Evolutionary conservation across 163 green algal genomes (phyloP).

Genomic region (Scenedesmus sp.): DNA sequence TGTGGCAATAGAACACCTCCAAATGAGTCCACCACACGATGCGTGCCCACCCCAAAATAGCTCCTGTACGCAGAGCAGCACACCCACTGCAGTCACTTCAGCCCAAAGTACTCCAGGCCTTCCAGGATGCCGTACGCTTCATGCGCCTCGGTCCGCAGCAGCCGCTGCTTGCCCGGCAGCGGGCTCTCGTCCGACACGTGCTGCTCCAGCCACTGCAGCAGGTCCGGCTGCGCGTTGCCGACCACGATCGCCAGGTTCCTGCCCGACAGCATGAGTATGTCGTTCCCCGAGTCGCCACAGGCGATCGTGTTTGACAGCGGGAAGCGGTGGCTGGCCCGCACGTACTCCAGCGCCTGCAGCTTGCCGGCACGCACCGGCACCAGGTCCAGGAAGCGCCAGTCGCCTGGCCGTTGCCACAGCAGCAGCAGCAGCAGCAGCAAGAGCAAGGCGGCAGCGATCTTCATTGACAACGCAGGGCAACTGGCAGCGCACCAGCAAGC

Average conservation of each 20-base stretch:
- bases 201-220: constrained; percentile 77
- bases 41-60: too few species aligned
- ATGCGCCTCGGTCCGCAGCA: constrained; percentile 46
- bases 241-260: constrained; percentile 86
- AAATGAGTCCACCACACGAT: too few species aligned
- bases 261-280: constrained; percentile 87
- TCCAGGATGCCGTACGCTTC: constrained; percentile 85
- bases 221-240: constrained; percentile 89
- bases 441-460: not conserved
- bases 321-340: constrained; percentile 78
- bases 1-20: too few species aligned
- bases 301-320: constrained; percentile 74
- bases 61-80: too few species aligned
- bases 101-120: constrained; percentile 76
- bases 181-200: constrained; percentile 45
- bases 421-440: constrained; percentile 26
- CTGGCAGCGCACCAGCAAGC: constrained; percentile 80
- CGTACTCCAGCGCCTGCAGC: constrained; percentile 83
- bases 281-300: constrained; percentile 90
- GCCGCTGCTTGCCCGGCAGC: constrained; percentile 50
- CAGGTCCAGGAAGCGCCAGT: constrained; percentile 85
- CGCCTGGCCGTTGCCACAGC: constrained; percentile 17
- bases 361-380: constrained; percentile 87
- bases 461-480: constrained; percentile 83
- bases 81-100: too few species aligned